Evolutionary conservation across 805 yeast species (phyloP).

Genomic region (Teunomyces funiuensis): DNA sequence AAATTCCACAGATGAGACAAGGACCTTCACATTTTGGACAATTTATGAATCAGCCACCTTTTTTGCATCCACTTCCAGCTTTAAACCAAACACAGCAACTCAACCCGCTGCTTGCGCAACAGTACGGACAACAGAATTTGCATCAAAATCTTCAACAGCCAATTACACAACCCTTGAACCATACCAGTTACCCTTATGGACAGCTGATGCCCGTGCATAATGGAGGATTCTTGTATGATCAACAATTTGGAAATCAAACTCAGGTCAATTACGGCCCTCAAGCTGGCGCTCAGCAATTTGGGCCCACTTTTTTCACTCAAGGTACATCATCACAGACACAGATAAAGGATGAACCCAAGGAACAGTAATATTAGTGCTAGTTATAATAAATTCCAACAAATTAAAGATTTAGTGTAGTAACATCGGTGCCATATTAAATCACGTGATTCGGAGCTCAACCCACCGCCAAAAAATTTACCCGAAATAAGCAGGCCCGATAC

Average conservation of each 20-base stretch:
- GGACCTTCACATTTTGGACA: neutral
- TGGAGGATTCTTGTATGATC: neutral
- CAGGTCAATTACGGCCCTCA: neutral
- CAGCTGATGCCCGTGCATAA: neutral
- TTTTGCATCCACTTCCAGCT: neutral
- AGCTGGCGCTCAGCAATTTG: neutral
- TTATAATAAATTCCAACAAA: no score
- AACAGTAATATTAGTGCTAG: neutral
- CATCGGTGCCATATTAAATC: no score
- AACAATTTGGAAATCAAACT: neutral
- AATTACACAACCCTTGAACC: neutral
- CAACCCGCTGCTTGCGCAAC: constrained; percentile 1
- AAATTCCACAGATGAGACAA: neutral
- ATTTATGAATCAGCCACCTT: neutral
- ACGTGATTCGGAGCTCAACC: constrained; percentile 5
- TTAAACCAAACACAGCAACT: neutral
- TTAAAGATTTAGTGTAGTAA: neutral
- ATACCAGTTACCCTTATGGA: neutral
- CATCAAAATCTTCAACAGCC: constrained; percentile 4
- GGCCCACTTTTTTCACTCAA: neutral
- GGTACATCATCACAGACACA: neutral
- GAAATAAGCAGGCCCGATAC: neutral
- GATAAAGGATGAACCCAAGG: neutral
- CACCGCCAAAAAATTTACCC: constrained; percentile 5
- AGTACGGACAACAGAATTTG: neutral